Percentiles rank a stretch among this genome's conserved stretches.
Evolutionary conservation across 352 stramenopile species (phyloP).

Genomic region (Paralagenidium karlingii): DNA sequence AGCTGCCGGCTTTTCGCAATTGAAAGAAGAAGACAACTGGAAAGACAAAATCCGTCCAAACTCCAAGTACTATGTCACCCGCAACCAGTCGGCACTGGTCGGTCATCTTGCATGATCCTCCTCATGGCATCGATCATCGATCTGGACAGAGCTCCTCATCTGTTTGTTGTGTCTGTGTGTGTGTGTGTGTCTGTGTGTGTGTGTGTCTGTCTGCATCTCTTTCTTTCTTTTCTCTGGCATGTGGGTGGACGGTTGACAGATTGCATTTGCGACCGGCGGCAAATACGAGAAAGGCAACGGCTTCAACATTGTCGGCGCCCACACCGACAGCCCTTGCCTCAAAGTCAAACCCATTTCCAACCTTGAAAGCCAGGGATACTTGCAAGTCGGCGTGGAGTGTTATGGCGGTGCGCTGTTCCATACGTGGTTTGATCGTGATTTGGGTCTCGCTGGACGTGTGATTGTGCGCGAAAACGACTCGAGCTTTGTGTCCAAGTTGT

Average conservation of each 20-base stretch:
- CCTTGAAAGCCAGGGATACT: slow-evolving; percentile 68
- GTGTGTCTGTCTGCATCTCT: too few species aligned
- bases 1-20: slow-evolving; percentile 84
- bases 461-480: slow-evolving; percentile 78
- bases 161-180: neutral
- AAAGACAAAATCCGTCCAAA: slow-evolving; percentile 35
- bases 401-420: slow-evolving; percentile 92
- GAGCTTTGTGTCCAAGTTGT: slow-evolving; percentile 59
- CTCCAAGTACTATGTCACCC: slow-evolving; percentile 96
- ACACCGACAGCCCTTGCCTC: slow-evolving; percentile 94
- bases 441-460: slow-evolving; percentile 87
- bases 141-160: neutral
- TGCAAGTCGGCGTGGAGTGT: slow-evolving; percentile 75
- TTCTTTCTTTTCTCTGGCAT: too few species aligned
- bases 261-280: slow-evolving; percentile 91
- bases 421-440: slow-evolving; percentile 97
- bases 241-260: too few species aligned
- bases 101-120: neutral
- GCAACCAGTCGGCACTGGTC: slow-evolving; percentile 93
- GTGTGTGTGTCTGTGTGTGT: too few species aligned
- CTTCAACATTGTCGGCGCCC: slow-evolving; percentile 94
- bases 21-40: slow-evolving; percentile 80
- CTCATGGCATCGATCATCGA: neutral
- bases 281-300: slow-evolving; percentile 85
- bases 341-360: slow-evolving; percentile 94